These are phyloP conservation scores for Picea abies DNA, from an alignment of 83 land plant genomes.

Conservation along the genomic window DNA sequence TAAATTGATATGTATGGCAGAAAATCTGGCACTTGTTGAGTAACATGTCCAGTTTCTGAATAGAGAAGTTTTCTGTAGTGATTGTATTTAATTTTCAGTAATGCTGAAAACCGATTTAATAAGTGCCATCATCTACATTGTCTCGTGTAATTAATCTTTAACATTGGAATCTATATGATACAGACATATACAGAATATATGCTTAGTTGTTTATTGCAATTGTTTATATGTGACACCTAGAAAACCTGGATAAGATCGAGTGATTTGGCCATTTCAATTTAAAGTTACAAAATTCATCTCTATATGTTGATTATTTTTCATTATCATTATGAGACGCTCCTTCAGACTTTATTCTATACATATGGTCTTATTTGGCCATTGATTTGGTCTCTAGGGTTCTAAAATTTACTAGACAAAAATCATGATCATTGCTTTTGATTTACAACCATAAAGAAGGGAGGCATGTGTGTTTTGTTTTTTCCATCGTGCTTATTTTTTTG, in stretches of 20 bases:
- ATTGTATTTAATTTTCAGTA: background rate
- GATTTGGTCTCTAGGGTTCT: too few relatives aligned
- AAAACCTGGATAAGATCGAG: background rate
- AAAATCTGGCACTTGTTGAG: background rate
- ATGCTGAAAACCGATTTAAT: background rate
- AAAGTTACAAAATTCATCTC: background rate
- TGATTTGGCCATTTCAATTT: background rate
- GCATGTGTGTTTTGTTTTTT: too few relatives aligned
- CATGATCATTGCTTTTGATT: too few relatives aligned
- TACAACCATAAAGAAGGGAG: too few relatives aligned
- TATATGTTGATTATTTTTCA: background rate
- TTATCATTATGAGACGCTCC: too few relatives aligned
- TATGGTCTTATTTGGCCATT: too few relatives aligned
- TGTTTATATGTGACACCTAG: background rate
- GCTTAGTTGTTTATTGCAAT: background rate
- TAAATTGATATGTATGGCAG: constrained; percentile 16
- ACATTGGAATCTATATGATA: background rate
- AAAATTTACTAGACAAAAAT: too few relatives aligned
- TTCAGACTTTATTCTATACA: too few relatives aligned
- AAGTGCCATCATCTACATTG: background rate
- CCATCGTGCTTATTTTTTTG: too few relatives aligned
- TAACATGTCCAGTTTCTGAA: background rate
- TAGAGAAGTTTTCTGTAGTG: background rate
- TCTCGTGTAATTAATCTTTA: background rate
- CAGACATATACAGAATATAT: background rate